Base-by-base conservation (phyloP, 495 filamentous ascomycete species). In the Neurospora discreta region DNA sequence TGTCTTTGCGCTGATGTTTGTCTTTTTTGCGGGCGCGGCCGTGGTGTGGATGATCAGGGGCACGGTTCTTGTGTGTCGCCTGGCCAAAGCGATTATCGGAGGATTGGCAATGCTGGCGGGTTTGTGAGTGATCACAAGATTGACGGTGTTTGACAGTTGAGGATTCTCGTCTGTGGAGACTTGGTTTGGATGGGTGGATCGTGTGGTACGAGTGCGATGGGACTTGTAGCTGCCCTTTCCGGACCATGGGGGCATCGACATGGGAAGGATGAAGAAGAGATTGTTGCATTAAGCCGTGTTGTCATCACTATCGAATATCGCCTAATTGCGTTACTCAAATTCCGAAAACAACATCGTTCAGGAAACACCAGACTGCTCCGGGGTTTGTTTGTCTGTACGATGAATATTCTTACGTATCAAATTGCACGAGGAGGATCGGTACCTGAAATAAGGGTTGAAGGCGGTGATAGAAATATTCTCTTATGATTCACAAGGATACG, bases 1-100 rank as follows among this genome's bases (percentile, higher is more conserved):
- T 43, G 40, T 77, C 7, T 70, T 80, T 44, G 78, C 78, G 1
- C 26, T 68, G 18, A 33, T 77, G 60, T 76, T 79, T 70, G 39
- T 76, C 23, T 70, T 79, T 36, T 15, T 75, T 11, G 73, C 40
- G 0, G 33, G 70, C 23, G 40, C 71, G 46, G 71, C 38, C 6
- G 73, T 65, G 10, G 69, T 72, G 68, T 79, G 75, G 77, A 20
- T 68, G 8, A 40, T 74, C 60, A 72, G 74, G 74, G 71, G 71
- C 3, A n/a, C 74, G 30, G 39, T 76, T 71, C 72, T 72, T 41
- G 15, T 73, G 26, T 68, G 72, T 23, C 38, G 68, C 23, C 18
- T 74, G 52, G 30, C 72, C 11, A 70, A 69, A 16, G 52, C 23
- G 42, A 67, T 77, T 39, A 73, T 68, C 18, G 41, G 39, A 58